Percentiles rank a stretch among this genome's conserved stretches.
Conservation (phyloP, 108 stramenopile species). For the Nitzschia palea region DNA sequence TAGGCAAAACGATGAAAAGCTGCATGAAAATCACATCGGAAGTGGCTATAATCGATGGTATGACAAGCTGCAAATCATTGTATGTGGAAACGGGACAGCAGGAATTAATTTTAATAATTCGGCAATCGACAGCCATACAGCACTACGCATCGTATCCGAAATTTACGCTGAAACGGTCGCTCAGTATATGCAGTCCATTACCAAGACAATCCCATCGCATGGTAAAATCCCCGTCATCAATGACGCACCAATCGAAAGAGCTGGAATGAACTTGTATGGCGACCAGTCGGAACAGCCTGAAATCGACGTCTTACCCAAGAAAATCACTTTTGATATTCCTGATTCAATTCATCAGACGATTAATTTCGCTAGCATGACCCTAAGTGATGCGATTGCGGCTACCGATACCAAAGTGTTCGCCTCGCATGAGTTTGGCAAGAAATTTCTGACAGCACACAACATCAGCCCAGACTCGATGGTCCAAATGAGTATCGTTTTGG, state of each 20-base stretch:
- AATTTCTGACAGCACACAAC: constrained; percentile 71
- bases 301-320: constrained; percentile 70
- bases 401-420: constrained; percentile 74
- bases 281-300: constrained; percentile 25
- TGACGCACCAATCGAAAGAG: constrained; percentile 63
- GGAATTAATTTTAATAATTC: constrained; percentile 88
- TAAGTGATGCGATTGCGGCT: constrained; percentile 76
- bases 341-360: constrained; percentile 60
- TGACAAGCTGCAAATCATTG: constrained; percentile 83
- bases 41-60: constrained; percentile 88
- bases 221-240: constrained; percentile 53
- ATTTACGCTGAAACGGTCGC: constrained; percentile 85
- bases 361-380: constrained; percentile 67
- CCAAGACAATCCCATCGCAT: constrained; percentile 63
- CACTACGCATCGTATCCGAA: constrained; percentile 82
- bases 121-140: constrained; percentile 88
- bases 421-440: constrained; percentile 74
- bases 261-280: constrained; percentile 13
- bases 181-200: constrained; percentile 82
- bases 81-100: constrained; percentile 47
- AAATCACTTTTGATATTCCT: constrained; percentile 71
- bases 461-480: constrained; percentile 84
- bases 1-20: neutral
- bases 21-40: constrained; percentile 23
- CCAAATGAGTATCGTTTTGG: constrained; percentile 77